A percentile compares a stretch with the other conserved stretches of the same genome.
phyloP scores from a whole-genome alignment of 2,329 filamentous ascomycete species.

The Exophiala dermatitidis region DNA sequence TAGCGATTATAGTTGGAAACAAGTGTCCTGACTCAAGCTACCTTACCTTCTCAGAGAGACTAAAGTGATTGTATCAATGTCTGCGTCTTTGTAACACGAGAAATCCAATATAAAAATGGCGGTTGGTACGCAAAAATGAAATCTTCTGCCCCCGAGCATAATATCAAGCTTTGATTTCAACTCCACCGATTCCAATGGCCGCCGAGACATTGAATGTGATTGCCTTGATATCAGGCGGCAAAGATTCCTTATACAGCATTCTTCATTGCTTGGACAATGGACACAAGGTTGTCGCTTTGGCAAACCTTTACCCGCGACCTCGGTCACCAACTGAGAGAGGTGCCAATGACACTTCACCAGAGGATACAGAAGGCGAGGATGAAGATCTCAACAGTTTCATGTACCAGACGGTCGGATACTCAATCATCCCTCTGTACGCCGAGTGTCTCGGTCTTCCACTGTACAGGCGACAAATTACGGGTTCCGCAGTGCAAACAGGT shows the following conservation, averaged over 20 bases:
- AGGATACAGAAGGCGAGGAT: conserved; percentile 35
- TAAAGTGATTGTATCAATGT: too few species aligned
- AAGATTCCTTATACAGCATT: conserved; percentile 91
- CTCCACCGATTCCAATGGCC: not conserved
- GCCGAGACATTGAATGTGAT: conserved; percentile 59
- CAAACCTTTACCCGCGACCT: conserved; percentile 67
- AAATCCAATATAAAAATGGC: not conserved
- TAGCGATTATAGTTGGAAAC: too few species aligned
- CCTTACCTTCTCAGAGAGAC: too few species aligned
- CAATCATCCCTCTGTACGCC: conserved; percentile 76
- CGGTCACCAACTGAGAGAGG: not conserved
- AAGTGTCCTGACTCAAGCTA: too few species aligned
- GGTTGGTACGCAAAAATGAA: not conserved
- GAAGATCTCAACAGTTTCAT: conserved; percentile 92
- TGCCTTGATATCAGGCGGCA: conserved; percentile 88
- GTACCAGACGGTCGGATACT: conserved; percentile 96
- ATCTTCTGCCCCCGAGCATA: not conserved
- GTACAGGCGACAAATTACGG: conserved; percentile 70
- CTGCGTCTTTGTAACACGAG: too few species aligned
- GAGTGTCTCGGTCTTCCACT: conserved; percentile 72
- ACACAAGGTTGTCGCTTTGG: conserved; percentile 77
- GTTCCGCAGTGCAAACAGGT: conserved; percentile 61
- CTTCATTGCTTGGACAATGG: conserved; percentile 83
- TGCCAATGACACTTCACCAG: not conserved
- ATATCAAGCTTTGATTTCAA: not conserved